A percentile compares a stretch with the other conserved stretches of the same genome.
Evolutionary conservation across 2,329 filamentous ascomycete species (phyloP).

Genomic region (Aspergillus tamarii): DNA sequence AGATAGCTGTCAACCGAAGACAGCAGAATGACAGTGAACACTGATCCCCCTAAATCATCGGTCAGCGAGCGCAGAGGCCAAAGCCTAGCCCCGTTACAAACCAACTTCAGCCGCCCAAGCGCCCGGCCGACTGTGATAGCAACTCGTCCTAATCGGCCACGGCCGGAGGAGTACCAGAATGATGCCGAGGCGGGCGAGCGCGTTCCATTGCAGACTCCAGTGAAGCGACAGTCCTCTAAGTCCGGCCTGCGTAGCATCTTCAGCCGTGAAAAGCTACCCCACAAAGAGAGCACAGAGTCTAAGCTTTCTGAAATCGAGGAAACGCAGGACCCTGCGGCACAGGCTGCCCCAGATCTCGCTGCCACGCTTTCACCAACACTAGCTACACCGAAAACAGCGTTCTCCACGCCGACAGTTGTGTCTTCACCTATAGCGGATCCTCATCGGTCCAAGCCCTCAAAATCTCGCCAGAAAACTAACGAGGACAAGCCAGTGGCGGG

Average conservation of each 20-base stretch:
- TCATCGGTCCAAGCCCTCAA: conserved; percentile 24
- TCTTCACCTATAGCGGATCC: conserved; percentile 28
- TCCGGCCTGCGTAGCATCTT: conserved; percentile 42
- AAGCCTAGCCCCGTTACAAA: conserved; percentile 40
- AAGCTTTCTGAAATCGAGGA: conserved; percentile 41
- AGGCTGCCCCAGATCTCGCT: conserved; percentile 20
- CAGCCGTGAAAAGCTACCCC: conserved; percentile 38
- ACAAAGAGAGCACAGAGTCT: conserved; percentile 30
- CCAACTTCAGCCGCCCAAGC: conserved; percentile 38
- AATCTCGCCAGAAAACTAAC: conserved; percentile 22
- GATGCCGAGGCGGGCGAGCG: conserved; percentile 30
- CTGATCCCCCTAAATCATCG: conserved; percentile 27
- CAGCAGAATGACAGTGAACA: conserved; percentile 22
- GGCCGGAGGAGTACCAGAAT: conserved; percentile 35
- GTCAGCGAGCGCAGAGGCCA: conserved; percentile 43
- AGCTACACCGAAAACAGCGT: conserved; percentile 30
- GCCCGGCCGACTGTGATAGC: conserved; percentile 21
- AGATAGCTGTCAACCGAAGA: neutral
- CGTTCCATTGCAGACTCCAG: conserved; percentile 34
- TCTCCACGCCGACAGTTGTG: conserved; percentile 27
- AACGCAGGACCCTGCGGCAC: conserved; percentile 21
- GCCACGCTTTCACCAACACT: conserved; percentile 31
- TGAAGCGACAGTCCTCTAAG: conserved; percentile 42
- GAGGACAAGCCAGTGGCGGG: conserved; percentile 29
- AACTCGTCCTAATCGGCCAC: conserved; percentile 34